Evolutionary conservation across 2,329 filamentous ascomycete species (phyloP).

Genomic region (Aspergillus sp.): DNA sequence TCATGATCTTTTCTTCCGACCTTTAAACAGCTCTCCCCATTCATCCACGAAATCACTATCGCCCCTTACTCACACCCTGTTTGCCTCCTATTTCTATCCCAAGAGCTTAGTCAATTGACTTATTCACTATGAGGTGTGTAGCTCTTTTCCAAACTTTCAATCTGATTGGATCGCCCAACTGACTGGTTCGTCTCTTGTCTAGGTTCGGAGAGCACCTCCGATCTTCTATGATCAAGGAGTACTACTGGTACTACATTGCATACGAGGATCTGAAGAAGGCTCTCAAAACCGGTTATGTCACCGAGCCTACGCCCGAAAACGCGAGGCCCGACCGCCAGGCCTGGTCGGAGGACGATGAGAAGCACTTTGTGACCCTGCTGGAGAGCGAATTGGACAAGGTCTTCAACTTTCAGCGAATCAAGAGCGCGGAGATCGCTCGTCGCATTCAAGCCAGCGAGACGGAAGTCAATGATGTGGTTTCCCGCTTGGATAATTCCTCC

Average conservation of each 20-base stretch:
- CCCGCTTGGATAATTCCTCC: conserved; percentile 64
- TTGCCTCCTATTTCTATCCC: background rate
- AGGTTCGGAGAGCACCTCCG: conserved; percentile 96
- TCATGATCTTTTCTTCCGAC: background rate
- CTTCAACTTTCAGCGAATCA: conserved; percentile 95
- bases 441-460: conserved; percentile 84
- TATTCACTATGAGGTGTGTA: conserved; percentile 26
- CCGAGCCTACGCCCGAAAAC: conserved; percentile 48
- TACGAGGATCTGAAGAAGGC: conserved; percentile 91
- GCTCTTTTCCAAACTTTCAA: background rate
- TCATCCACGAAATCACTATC: background rate
- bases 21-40: background rate
- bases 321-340: conserved; percentile 57
- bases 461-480: conserved; percentile 86
- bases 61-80: background rate
- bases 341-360: conserved; percentile 93
- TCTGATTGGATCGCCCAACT: conserved; percentile 1
- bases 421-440: conserved; percentile 91
- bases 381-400: conserved; percentile 96
- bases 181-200: conserved; percentile 14
- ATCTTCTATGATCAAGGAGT: conserved; percentile 93
- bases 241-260: conserved; percentile 97
- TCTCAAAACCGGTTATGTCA: conserved; percentile 72
- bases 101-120: background rate
- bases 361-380: conserved; percentile 79